phyloP scores from a whole-genome alignment of 78 protist genomes.

The Thecamonas trahens region DNA sequence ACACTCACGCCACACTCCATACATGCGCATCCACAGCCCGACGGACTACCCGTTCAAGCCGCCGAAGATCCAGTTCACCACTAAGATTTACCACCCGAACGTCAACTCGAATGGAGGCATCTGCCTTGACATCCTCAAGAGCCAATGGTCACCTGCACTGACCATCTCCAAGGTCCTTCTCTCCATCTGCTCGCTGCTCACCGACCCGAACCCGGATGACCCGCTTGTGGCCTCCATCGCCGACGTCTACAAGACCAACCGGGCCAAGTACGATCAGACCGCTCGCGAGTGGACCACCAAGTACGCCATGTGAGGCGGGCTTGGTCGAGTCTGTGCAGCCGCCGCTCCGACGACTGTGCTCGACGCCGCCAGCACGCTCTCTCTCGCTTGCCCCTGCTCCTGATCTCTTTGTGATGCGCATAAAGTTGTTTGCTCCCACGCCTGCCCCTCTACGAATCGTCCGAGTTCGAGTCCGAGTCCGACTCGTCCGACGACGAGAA shows the following conservation, averaged over 20 bases:
- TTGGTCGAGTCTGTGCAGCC: no score
- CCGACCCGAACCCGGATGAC: constrained; percentile 94
- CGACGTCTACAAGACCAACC: constrained; percentile 60
- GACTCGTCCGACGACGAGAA: no score
- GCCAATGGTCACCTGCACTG: constrained; percentile 94
- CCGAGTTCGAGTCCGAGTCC: no score
- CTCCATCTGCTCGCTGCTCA: constrained; percentile 74
- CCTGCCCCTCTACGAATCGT: no score
- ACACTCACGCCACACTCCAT: no score
- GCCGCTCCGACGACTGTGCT: no score
- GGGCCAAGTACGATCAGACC: constrained; percentile 41
- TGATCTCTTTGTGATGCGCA: no score
- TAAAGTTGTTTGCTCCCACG: no score
- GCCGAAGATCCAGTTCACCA: constrained; percentile 83
- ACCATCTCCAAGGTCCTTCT: constrained; percentile 79
- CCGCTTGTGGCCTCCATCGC: constrained; percentile 93
- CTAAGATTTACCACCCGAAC: constrained; percentile 94
- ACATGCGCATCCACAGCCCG: constrained; percentile 69
- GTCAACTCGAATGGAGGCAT: constrained; percentile 90
- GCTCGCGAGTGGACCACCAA: constrained; percentile 81
- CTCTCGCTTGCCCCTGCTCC: no score
- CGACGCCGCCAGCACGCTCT: no score
- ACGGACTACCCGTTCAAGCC: constrained; percentile 96
- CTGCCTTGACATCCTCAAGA: constrained; percentile 91
- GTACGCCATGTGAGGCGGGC: constrained; percentile 53